These are phyloP conservation scores for Fusarium sp. DNA, from an alignment of 2,329 filamentous ascomycete species.

Conservation along the genomic window DNA sequence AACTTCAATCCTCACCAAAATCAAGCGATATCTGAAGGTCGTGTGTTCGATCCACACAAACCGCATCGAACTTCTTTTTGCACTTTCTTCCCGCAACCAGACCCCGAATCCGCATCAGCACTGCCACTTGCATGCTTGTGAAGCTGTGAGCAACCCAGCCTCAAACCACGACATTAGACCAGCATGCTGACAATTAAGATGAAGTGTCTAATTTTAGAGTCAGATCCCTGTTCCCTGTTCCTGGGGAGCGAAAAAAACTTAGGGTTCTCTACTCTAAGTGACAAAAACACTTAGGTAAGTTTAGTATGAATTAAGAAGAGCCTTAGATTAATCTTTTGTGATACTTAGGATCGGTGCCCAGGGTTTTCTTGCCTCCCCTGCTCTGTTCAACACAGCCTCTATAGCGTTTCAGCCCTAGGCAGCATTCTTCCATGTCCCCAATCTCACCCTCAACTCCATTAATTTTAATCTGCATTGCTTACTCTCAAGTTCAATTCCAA, in stretches of 20 bases:
- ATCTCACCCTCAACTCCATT: neutral
- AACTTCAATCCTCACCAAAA: conserved; percentile 19
- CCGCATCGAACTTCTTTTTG: neutral
- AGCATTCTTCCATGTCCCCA: neutral
- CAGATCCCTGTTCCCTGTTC: neutral
- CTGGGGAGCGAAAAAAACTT: neutral
- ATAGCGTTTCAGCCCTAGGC: neutral
- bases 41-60: conserved; percentile 31
- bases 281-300: neutral
- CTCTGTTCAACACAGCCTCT: neutral
- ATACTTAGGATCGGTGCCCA: neutral
- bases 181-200: too few relatives aligned
- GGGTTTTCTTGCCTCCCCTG: neutral
- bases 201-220: neutral
- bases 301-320: neutral
- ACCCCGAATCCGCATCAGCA: neutral
- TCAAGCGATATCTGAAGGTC: conserved; percentile 23
- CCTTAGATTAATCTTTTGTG: neutral
- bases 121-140: neutral
- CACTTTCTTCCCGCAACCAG: rapidly evolving
- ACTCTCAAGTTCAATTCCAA: neutral
- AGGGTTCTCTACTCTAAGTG: neutral
- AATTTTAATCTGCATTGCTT: too few relatives aligned
- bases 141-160: too few relatives aligned
- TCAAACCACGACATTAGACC: too few relatives aligned